Base-by-base conservation (phyloP, 148 eudicot genomes). In the Arctostaphylos glauca region DNA sequence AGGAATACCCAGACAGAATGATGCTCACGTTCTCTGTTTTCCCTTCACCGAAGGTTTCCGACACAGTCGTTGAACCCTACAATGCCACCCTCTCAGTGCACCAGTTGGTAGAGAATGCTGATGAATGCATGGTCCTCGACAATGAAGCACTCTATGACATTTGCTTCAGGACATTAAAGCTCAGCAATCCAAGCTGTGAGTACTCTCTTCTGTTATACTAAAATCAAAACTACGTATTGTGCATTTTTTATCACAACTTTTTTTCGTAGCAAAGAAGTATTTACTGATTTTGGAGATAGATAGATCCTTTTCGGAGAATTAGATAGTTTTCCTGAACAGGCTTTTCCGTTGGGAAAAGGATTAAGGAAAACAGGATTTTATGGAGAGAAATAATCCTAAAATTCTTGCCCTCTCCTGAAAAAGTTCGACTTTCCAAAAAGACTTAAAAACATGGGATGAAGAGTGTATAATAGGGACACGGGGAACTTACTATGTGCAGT, bases 1-100 rank as follows among this genome's bases (percentile, higher is more conserved):
- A 93, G 85, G 96, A 93, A 83, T 93, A 91, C 71, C 96, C 96
- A 4, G 96, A 93, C 80, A 86, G 96, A 83, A 93, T 92, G 95
- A 87, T 92, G 91, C 89, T 92, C 60, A 92, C 95, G 4, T 92
- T 92, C 91, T 92, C 95, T 64, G 95, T 92, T 48, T 92, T 92
- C 83, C 94, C 94, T 21, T 92, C 94, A 48, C 95, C 95, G 3
- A 92, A 92, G 84, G 94, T 92, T 44, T 92, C 95, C 3, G 95
- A 92, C 87, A 92, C 96, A 2, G 96, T 93, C 8, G 96, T 93
- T 44, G 96, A 93, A 19, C 96, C 71, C 44, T 66, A 66, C 44
- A 66, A 66, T 12, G 71, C 71, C 71, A 66, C 71, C 43, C 71
- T 66, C 71, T 66, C 71, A 38, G 71, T 66, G 43, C 71, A 66